Evolutionary conservation across 2,329 filamentous ascomycete species (phyloP), one percentile per base, ranked within the genome.

Genomic region (Iodosphaeria phyllophila): DNA sequence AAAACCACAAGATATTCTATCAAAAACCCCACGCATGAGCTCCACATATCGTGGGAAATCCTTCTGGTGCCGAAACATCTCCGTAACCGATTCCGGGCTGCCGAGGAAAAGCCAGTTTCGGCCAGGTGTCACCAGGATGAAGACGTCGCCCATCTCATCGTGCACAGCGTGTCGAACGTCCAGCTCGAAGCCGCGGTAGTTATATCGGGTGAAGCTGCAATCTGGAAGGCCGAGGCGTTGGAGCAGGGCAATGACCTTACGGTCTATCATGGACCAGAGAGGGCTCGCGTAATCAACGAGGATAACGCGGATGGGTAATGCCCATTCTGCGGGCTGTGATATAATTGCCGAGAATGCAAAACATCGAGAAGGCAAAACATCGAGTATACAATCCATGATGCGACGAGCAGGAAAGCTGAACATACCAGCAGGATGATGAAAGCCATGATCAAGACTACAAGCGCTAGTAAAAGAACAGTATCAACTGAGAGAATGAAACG

Each of bases 301-400:
- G 6, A 48, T 40, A 20, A 48, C 15, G 8, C 42, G 41, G 6
- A 48, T 35, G 11, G 42, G 45, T n/a, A n/a, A n/a, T n/a, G n/a
- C n/a, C n/a, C n/a, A n/a, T n/a, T n/a, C n/a, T n/a, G n/a, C n/a
- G n/a, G n/a, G n/a, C n/a, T n/a, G n/a, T n/a, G n/a, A n/a, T n/a
- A n/a, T n/a, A n/a, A n/a, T n/a, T n/a, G n/a, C n/a, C n/a, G n/a
- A n/a, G n/a, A n/a, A n/a, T n/a, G n/a, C n/a, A n/a, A n/a, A n/a
- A n/a, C n/a, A n/a, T n/a, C n/a, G n/a, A n/a, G n/a, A n/a, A n/a
- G n/a, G n/a, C n/a, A n/a, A n/a, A n/a, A n/a, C n/a, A n/a, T n/a
- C n/a, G n/a, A n/a, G n/a, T n/a, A n/a, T n/a, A n/a, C n/a, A n/a
- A n/a, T n/a, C n/a, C n/a, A n/a, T n/a, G n/a, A n/a, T n/a, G n/a